Evolutionary conservation across 257 asterid genomes (phyloP).

Genomic region (Solanum arcanum): DNA sequence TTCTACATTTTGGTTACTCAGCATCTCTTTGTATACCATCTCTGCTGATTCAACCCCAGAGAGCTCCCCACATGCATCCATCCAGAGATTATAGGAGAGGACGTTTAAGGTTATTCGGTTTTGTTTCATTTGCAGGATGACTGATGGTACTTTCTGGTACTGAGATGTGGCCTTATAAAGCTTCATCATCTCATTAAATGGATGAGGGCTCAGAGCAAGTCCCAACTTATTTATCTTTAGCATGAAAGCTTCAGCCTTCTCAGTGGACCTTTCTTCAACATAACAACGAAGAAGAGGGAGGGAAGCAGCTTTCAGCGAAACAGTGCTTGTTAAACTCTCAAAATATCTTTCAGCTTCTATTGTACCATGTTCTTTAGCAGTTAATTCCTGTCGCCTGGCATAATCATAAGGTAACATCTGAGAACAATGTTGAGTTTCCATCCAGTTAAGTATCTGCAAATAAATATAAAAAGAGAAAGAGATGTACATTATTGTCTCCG

Average conservation of each 20-base stretch:
- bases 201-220: constrained; percentile 18
- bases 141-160: constrained; percentile 15
- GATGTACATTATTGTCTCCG: background rate
- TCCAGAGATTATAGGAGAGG: constrained; percentile 35
- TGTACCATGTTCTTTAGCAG: constrained; percentile 2
- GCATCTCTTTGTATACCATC: constrained; percentile 22
- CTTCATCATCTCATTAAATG: constrained; percentile 32
- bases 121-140: constrained; percentile 25
- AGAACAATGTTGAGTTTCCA: constrained; percentile 12
- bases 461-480: background rate
- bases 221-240: constrained; percentile 17
- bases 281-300: constrained; percentile 23
- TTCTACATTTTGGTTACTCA: constrained; percentile 10
- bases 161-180: constrained; percentile 28
- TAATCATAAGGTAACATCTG: constrained; percentile 10
- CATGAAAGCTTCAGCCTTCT: constrained; percentile 28
- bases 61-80: constrained; percentile 24
- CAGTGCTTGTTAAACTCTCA: constrained; percentile 9
- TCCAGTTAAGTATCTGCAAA: constrained; percentile 20
- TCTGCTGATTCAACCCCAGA: constrained; percentile 21
- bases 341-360: constrained; percentile 23
- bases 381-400: constrained; percentile 17
- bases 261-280: constrained; percentile 18
- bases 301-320: constrained; percentile 21
- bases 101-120: constrained; percentile 19